These are phyloP conservation scores for Pseudogymnoascus sp. DNA, from an alignment of 2,329 filamentous ascomycete species.

Conservation along the genomic window DNA sequence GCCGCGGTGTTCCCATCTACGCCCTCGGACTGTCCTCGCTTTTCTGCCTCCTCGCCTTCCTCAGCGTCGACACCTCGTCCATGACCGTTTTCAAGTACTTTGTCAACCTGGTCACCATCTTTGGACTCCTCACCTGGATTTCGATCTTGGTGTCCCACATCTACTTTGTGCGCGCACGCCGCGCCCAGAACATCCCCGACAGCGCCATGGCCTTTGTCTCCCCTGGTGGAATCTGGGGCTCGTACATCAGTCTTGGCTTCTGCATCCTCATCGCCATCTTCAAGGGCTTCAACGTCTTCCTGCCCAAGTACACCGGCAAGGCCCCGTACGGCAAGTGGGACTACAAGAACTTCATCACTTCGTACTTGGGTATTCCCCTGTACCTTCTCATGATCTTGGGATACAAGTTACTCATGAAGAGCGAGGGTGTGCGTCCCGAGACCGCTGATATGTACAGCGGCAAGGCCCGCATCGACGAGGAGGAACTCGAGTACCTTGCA, in stretches of 20 bases:
- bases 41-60: constrained; percentile 60
- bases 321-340: constrained; percentile 39
- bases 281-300: constrained; percentile 75
- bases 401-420: constrained; percentile 40
- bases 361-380: constrained; percentile 55
- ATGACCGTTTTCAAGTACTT: constrained; percentile 64
- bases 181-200: constrained; percentile 51
- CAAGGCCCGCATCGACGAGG: constrained; percentile 51
- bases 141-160: constrained; percentile 56
- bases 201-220: constrained; percentile 55
- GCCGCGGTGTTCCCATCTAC: constrained; percentile 44
- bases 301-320: constrained; percentile 38
- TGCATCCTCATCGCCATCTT: constrained; percentile 68
- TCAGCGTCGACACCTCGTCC: constrained; percentile 51
- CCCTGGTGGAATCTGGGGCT: constrained; percentile 64
- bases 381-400: constrained; percentile 53
- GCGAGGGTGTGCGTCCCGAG: constrained; percentile 38
- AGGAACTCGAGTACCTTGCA: constrained; percentile 40
- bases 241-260: constrained; percentile 58
- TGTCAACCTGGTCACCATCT: constrained; percentile 51
- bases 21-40: constrained; percentile 38
- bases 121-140: constrained; percentile 28
- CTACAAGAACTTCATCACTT: constrained; percentile 57
- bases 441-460: constrained; percentile 49
- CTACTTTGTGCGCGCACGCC: constrained; percentile 55